A percentile compares a stretch with the other conserved stretches of the same genome.
These are phyloP conservation scores for Lactarius trivialis DNA, from an alignment of 768 basidiomycete genomes.

Conservation along the genomic window DNA sequence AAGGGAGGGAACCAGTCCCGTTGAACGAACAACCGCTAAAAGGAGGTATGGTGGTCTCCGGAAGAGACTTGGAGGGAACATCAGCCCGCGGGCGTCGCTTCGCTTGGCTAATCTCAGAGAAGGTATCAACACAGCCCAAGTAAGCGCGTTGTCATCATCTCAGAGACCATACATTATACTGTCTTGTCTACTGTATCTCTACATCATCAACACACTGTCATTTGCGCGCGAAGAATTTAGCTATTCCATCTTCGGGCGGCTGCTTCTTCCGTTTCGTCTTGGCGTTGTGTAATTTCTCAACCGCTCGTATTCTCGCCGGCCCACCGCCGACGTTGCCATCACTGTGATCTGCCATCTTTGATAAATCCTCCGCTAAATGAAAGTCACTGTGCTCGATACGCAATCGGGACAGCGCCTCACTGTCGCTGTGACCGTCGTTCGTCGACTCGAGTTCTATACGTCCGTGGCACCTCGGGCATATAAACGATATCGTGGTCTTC, in stretches of 20 bases:
- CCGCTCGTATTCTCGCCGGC: slow-evolving; percentile 13
- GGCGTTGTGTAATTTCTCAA: slow-evolving; percentile 21
- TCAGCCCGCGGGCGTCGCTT: slow-evolving; percentile 3
- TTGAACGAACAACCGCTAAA: slow-evolving; percentile 4
- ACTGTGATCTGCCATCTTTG: slow-evolving; percentile 35
- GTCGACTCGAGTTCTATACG: slow-evolving; percentile 16
- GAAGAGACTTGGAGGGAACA: background rate
- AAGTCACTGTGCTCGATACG: slow-evolving; percentile 80
- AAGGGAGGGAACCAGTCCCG: slow-evolving; percentile 22
- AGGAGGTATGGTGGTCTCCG: slow-evolving; percentile 6
- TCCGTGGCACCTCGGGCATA: slow-evolving; percentile 14
- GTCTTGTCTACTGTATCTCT: background rate
- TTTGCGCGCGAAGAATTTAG: slow-evolving; percentile 39
- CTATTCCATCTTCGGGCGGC: slow-evolving; percentile 33
- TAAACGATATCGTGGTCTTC: background rate
- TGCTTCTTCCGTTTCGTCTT: slow-evolving; percentile 30
- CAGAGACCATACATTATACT: no score
- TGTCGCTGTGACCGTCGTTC: slow-evolving; percentile 20
- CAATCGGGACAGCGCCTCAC: slow-evolving; percentile 36
- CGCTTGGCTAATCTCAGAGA: background rate
- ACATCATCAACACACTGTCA: background rate
- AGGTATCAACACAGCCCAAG: background rate
- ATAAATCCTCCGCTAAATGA: slow-evolving; percentile 79
- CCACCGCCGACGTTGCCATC: slow-evolving; percentile 22
- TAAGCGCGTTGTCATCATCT: slow-evolving; percentile 5